These are phyloP conservation scores for Knufia fluminis DNA, from an alignment of 2,329 filamentous ascomycete genomes.

Conservation along the genomic window DNA sequence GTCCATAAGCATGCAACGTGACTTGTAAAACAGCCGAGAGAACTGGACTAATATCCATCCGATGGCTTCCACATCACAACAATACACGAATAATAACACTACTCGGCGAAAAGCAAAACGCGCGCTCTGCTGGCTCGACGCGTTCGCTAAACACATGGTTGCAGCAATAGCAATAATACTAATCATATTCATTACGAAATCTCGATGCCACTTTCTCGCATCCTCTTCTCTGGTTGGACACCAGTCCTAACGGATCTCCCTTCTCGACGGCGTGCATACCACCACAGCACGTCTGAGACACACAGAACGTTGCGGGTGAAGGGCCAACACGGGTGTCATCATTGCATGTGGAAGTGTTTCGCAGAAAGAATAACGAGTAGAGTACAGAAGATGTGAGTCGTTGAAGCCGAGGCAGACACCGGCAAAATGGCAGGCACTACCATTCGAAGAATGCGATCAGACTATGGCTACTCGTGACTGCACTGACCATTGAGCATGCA, in stretches of 20 bases:
- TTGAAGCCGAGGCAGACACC: not conserved
- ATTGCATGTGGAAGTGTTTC: no score
- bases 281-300: not conserved
- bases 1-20: not conserved
- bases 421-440: not conserved
- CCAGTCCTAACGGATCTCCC: not conserved
- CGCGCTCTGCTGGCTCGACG: no score
- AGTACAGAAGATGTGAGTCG: not conserved
- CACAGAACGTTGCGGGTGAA: not conserved
- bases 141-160: no score
- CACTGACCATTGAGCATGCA: not conserved
- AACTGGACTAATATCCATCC: not conserved
- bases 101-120: not conserved
- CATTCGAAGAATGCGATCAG: not conserved
- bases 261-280: not conserved
- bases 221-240: slow-evolving; percentile 1
- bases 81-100: not conserved
- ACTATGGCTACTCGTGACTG: not conserved
- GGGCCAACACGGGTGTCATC: no score
- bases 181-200: no score
- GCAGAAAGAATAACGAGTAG: no score
- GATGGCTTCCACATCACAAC: not conserved
- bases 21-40: not conserved
- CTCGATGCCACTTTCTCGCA: not conserved
- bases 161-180: no score